phyloP scores from a whole-genome alignment of 148 eudicot genomes.

The Pharnaceum exiguum region DNA sequence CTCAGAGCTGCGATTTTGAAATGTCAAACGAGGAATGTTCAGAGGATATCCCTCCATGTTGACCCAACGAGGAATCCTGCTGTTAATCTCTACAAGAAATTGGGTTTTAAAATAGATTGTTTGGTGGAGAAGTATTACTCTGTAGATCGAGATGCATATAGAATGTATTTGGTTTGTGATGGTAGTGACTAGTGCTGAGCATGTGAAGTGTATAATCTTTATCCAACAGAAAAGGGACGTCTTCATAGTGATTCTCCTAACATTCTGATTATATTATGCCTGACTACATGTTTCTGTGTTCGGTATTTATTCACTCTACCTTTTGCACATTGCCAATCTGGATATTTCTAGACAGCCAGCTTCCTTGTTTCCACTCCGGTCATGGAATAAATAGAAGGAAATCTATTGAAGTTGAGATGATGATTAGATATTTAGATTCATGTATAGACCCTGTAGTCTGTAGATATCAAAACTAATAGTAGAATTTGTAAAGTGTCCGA shows the following conservation, averaged over 20 bases:
- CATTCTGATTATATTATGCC: too few relatives aligned
- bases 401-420: too few relatives aligned
- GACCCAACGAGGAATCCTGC: slow-evolving; percentile 79
- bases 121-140: slow-evolving; percentile 71
- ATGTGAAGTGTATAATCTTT: neutral
- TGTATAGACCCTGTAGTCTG: too few relatives aligned
- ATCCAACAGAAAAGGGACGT: neutral
- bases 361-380: too few relatives aligned
- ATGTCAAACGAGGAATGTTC: slow-evolving; percentile 56
- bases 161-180: slow-evolving; percentile 74
- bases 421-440: too few relatives aligned
- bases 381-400: too few relatives aligned
- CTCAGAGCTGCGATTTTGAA: slow-evolving; percentile 64
- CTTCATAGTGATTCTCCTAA: neutral
- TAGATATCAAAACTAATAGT: too few relatives aligned
- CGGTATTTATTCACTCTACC: too few relatives aligned
- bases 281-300: too few relatives aligned
- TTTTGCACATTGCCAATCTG: too few relatives aligned
- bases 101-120: slow-evolving; percentile 66
- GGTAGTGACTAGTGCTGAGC: neutral
- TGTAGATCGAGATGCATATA: slow-evolving; percentile 67
- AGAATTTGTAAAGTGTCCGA: too few relatives aligned
- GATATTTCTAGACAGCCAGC: too few relatives aligned
- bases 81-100: slow-evolving; percentile 62
- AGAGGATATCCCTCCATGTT: slow-evolving; percentile 76